A percentile compares a stretch with the other conserved stretches of the same genome.
Evolutionary conservation across 345 rosid species (phyloP).

Genomic region (Moricandia moricandioides): DNA sequence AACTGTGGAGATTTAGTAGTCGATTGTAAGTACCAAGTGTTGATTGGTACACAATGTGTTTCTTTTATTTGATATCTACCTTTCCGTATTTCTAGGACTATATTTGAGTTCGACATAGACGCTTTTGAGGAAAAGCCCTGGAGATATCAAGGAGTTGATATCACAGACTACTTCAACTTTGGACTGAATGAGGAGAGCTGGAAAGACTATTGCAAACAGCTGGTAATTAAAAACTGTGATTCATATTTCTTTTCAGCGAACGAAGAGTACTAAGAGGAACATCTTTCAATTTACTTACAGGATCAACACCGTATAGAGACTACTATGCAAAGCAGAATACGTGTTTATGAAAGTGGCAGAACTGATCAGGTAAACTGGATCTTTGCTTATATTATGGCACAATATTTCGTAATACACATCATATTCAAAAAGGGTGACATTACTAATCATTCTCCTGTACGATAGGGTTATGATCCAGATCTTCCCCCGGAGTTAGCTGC

Average conservation of each 20-base stretch:
- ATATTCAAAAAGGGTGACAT: constrained; percentile 7
- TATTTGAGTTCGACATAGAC: constrained; percentile 93
- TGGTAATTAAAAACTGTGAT: constrained; percentile 55
- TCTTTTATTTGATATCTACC: constrained; percentile 16
- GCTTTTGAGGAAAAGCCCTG: constrained; percentile 97
- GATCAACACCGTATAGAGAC: constrained; percentile 87
- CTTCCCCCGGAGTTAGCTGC: constrained; percentile 98
- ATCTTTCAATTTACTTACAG: constrained; percentile 46
- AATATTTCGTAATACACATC: constrained; percentile 7
- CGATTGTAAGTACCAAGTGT: not conserved
- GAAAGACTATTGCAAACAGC: constrained; percentile 95
- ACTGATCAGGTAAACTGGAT: constrained; percentile 68
- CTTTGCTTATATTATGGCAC: constrained; percentile 4
- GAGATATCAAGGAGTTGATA: constrained; percentile 78
- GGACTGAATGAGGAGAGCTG: constrained; percentile 95
- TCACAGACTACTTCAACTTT: constrained; percentile 89
- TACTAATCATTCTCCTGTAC: constrained; percentile 21
- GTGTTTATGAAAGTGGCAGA: constrained; percentile 96
- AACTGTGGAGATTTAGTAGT: not conserved
- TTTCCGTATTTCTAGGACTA: constrained; percentile 61
- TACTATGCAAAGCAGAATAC: constrained; percentile 97
- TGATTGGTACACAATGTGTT: not conserved
- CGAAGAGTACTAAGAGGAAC: constrained; percentile 31
- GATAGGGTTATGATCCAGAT: constrained; percentile 93
- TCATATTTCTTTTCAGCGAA: constrained; percentile 20